Evolutionary conservation across 2,329 filamentous ascomycete species (phyloP), one percentile per base, ranked within the genome.

Genomic region (Clathrospora elynae): DNA sequence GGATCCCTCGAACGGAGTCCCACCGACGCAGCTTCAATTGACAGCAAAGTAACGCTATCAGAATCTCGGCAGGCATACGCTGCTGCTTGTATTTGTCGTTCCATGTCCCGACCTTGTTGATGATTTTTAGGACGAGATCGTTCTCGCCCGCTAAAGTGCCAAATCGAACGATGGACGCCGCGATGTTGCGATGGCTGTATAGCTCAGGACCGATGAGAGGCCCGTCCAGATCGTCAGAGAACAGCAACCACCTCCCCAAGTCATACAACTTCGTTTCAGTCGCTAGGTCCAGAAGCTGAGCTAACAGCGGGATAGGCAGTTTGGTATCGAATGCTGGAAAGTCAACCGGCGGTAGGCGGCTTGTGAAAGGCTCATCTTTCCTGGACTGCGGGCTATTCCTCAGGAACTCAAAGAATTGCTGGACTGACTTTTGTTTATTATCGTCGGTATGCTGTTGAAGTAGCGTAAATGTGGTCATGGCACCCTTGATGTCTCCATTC

Each of bases 101-200:
- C 49, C 55, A 54, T 6, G 35, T 42, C 4, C 53, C 54, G 6
- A 51, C 48, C 23, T 38, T 48, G 25, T 64, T 57, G 25, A 70
- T 53, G 16, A 68, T 56, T 12, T 66, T 54, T 23, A 70, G 20
- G 5, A 70, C 62, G 6, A 70, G 50, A 2, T 64, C 54, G 11
- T 69, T 62, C 46, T 83, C 75, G 25, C 73, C 66, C 8, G 76
- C 75, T 12, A 75, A 73, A 8, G 74, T 68, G 5, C 79, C 80
- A 53, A 80, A 83, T 12, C 77, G 74, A 22, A 82, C 70, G 18
- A 84, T 66, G 1, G 79, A 74, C 9, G 80, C 75, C 2, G 76
- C 72, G 16, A 84, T 66, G 33, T 67, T 66, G 19, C 73, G 73
- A 47, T 80, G 66, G 2, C 57, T 57, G 51, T 81, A 82, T 17